Conservation (phyloP, 164 flowering plant species). For the Platanus orientalis region DNA sequence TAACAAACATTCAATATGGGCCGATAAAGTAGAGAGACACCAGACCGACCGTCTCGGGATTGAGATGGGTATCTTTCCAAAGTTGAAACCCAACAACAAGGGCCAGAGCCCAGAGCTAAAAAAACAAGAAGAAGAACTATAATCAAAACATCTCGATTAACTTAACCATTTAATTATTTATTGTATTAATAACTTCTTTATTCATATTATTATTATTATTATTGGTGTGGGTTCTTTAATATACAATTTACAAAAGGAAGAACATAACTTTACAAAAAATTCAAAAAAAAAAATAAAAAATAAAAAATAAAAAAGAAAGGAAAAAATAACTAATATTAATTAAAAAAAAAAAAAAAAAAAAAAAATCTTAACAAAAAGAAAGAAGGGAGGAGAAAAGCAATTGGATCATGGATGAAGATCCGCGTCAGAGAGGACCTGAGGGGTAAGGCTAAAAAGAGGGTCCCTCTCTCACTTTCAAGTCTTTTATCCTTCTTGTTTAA, state of each 20-base stretch:
- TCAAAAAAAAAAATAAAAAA: background rate
- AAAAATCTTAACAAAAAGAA: background rate
- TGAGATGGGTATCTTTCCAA: background rate
- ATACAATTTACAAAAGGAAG: background rate
- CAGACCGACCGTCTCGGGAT: background rate
- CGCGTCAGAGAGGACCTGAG: background rate
- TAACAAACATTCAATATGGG: background rate
- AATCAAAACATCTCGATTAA: background rate
- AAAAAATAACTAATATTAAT: background rate
- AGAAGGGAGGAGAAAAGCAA: background rate
- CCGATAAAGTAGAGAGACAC: background rate
- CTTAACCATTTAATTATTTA: no score
- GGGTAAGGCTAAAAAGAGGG: background rate
- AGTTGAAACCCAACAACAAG: no score
- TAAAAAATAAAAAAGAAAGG: background rate
- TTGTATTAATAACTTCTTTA: background rate
- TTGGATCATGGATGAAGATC: conserved; percentile 4
- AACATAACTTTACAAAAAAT: background rate
- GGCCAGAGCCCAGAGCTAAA: no score
- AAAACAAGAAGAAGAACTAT: no score
- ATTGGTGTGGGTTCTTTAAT: background rate
- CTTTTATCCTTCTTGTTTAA: conserved; percentile 11
- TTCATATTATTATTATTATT: background rate
- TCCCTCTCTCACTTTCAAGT: background rate
- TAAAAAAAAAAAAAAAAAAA: background rate